These are phyloP conservation scores for Periconia sp. DNA, from an alignment of 2,329 filamentous ascomycete species.

Conservation along the genomic window DNA sequence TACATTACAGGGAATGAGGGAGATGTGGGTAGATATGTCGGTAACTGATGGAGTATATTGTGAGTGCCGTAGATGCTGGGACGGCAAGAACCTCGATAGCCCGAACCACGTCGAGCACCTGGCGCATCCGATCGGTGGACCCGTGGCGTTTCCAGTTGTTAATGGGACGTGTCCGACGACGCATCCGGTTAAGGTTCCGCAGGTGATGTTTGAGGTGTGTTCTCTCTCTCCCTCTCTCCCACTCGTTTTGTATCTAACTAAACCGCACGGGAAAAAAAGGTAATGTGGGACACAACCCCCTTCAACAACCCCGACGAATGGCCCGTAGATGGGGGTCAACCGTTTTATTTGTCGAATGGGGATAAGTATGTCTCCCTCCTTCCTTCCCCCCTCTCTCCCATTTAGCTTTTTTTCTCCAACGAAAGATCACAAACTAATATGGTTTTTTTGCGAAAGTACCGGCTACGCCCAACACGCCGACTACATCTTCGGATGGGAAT, in stretches of 20 bases:
- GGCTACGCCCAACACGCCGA: constrained; percentile 54
- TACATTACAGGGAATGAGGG: background rate
- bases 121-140: constrained; percentile 25
- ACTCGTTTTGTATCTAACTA: background rate
- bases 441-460: no score
- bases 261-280: constrained; percentile 12
- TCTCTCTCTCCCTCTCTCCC: background rate
- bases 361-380: constrained; percentile 36
- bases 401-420: no score
- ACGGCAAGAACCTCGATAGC: constrained; percentile 53
- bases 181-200: constrained; percentile 47
- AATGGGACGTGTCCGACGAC: constrained; percentile 41
- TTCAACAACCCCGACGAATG: constrained; percentile 20
- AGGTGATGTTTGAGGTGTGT: constrained; percentile 46
- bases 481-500: constrained; percentile 38
- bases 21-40: background rate
- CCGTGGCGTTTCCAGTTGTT: constrained; percentile 25
- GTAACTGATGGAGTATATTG: background rate
- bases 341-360: constrained; percentile 13
- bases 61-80: constrained; percentile 41
- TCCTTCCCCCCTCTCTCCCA: no score
- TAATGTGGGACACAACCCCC: constrained; percentile 44
- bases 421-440: no score
- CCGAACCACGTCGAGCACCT: constrained; percentile 56
- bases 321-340: constrained; percentile 17